A percentile compares a stretch with the other conserved stretches of the same genome.
These are phyloP conservation scores for Ganoderma boninense DNA, from an alignment of 1,284 basidiomycete genomes.

Conservation along the genomic window DNA sequence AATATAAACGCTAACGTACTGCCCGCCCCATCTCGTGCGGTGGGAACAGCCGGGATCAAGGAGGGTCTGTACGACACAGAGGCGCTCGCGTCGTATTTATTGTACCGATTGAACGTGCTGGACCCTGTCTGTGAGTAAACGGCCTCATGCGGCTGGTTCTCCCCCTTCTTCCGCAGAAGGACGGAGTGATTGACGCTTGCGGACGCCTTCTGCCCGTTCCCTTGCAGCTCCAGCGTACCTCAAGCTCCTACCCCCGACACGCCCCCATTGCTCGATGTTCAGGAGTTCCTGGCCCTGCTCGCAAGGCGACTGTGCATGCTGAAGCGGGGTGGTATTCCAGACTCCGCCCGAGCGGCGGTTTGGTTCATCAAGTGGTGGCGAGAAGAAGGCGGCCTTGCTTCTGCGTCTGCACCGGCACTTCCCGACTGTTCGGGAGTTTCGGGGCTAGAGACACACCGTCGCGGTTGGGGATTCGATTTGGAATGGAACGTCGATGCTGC, in stretches of 20 bases:
- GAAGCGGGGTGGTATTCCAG: constrained; percentile 75
- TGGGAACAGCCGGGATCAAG: constrained; percentile 87
- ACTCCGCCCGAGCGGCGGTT: constrained; percentile 75
- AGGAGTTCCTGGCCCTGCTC: constrained; percentile 75
- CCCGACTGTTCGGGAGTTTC: constrained; percentile 17
- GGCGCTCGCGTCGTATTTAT: constrained; percentile 84
- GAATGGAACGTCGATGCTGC: constrained; percentile 60
- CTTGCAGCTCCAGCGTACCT: constrained; percentile 73
- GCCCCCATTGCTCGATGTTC: constrained; percentile 64
- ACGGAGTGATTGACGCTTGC: constrained; percentile 21
- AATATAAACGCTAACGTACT: constrained; percentile 21
- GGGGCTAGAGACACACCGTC: constrained; percentile 36
- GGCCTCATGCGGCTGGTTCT: constrained; percentile 10
- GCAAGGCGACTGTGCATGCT: constrained; percentile 84
- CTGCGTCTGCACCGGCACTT: constrained; percentile 46
- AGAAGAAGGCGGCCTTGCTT: constrained; percentile 63
- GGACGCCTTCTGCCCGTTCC: constrained; percentile 13
- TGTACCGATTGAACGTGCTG: constrained; percentile 88
- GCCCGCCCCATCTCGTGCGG: constrained; percentile 13
- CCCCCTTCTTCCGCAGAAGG: constrained; percentile 16
- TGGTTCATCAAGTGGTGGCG: constrained; percentile 91
- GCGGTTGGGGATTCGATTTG: constrained; percentile 85
- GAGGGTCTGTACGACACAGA: constrained; percentile 91
- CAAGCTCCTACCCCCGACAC: constrained; percentile 62
- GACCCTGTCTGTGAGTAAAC: constrained; percentile 69